A percentile compares a stretch with the other conserved stretches of the same genome.
Conservation (phyloP, 129 eudicot genomes). For the Chrysanthemum makinoi region DNA sequence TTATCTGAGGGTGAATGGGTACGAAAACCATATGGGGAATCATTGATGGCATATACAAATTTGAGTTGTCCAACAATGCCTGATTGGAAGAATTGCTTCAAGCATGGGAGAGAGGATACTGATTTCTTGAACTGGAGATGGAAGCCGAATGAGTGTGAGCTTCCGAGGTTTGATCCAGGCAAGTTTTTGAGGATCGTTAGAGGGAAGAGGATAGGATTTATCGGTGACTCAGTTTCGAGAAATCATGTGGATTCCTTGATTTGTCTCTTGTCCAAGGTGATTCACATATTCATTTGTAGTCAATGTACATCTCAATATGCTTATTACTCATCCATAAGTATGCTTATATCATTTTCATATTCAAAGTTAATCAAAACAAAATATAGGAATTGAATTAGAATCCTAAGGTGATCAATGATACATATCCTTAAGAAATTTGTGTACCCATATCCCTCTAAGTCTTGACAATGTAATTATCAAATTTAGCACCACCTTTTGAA, state of each 20-base stretch:
- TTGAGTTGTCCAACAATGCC: slow-evolving; percentile 46
- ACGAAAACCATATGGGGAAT: slow-evolving; percentile 16
- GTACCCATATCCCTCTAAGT: too few relatives aligned
- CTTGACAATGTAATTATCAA: too few relatives aligned
- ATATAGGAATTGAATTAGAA: too few relatives aligned
- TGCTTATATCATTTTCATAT: too few relatives aligned
- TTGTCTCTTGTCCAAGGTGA: slow-evolving; percentile 30
- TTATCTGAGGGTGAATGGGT: slow-evolving; percentile 50
- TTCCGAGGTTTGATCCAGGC: slow-evolving; percentile 49
- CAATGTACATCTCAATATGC: too few relatives aligned
- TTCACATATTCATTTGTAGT: neutral
- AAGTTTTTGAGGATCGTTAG: slow-evolving; percentile 54
- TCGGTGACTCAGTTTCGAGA: slow-evolving; percentile 79
- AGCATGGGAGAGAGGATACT: neutral
- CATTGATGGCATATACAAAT: slow-evolving; percentile 30
- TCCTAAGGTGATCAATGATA: too few relatives aligned
- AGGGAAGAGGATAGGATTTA: slow-evolving; percentile 61
- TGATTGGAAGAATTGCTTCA: slow-evolving; percentile 11
- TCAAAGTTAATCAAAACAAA: too few relatives aligned
- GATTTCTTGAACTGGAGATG: slow-evolving; percentile 75
- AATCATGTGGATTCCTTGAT: slow-evolving; percentile 82
- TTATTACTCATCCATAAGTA: too few relatives aligned
- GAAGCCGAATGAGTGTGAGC: slow-evolving; percentile 71
- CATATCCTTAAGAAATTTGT: too few relatives aligned
- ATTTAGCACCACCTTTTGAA: too few relatives aligned